A percentile compares a stretch with the other conserved stretches of the same genome.
phyloP scores from a whole-genome alignment of 331 rosid genomes.

The Quercus phellos region DNA sequence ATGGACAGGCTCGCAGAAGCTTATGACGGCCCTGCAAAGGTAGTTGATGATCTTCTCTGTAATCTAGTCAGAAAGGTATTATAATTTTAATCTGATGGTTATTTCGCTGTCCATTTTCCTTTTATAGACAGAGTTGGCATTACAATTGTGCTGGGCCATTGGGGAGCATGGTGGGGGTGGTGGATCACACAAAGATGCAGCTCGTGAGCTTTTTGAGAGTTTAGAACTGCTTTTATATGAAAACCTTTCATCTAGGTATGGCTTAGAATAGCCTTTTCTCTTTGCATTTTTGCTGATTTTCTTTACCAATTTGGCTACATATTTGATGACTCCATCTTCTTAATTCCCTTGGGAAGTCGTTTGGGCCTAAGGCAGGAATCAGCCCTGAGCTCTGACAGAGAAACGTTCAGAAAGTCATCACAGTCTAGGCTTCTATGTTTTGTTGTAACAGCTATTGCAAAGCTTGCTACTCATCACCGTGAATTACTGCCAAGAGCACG shows the following conservation, averaged over 20 bases:
- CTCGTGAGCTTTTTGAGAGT: slow-evolving; percentile 97
- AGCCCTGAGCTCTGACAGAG: slow-evolving; percentile 40
- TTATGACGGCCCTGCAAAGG: slow-evolving; percentile 84
- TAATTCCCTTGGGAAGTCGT: slow-evolving; percentile 51
- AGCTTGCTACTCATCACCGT: slow-evolving; percentile 84
- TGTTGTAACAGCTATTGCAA: slow-evolving; percentile 93
- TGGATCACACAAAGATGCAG: slow-evolving; percentile 83
- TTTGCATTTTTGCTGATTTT: slow-evolving; percentile 9
- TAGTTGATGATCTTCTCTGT: slow-evolving; percentile 32
- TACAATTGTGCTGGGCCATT: slow-evolving; percentile 95
- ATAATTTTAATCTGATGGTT: slow-evolving; percentile 18
- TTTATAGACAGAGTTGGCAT: slow-evolving; percentile 81
- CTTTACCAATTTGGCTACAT: background rate
- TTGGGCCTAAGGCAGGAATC: slow-evolving; percentile 72
- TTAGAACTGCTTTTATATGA: slow-evolving; percentile 89
- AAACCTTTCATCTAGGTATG: slow-evolving; percentile 88
- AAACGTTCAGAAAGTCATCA: slow-evolving; percentile 62
- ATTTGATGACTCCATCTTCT: slow-evolving; percentile 16
- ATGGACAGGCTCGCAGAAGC: slow-evolving; percentile 89
- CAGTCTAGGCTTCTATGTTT: slow-evolving; percentile 93
- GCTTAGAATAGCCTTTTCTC: slow-evolving; percentile 3
- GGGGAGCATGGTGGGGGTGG: slow-evolving; percentile 99
- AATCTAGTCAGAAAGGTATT: slow-evolving; percentile 4
- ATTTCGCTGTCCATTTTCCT: slow-evolving; percentile 17
- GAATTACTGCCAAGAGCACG: slow-evolving; percentile 91